A percentile compares a stretch with the other conserved stretches of the same genome.
Evolutionary conservation across 495 filamentous ascomycete species (phyloP).

Genomic region (Penicillium cataractarum): DNA sequence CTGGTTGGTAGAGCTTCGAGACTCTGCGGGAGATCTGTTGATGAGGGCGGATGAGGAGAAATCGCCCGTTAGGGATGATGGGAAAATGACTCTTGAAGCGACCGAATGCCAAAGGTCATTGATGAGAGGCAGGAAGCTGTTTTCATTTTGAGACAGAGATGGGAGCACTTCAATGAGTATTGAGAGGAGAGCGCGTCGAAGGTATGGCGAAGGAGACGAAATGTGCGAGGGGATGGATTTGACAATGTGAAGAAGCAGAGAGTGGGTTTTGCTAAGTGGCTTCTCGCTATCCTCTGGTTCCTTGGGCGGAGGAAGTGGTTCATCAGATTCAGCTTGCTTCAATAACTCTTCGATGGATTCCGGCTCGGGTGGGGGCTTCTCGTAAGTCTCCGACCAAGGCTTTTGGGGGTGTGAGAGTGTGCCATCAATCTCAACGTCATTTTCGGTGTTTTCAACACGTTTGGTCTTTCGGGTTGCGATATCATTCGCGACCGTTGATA

Average conservation of each 20-base stretch:
- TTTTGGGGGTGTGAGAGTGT: constrained; percentile 39
- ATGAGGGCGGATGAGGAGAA: constrained; percentile 36
- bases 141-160: constrained; percentile 71
- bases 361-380: constrained; percentile 30
- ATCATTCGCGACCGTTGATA: constrained; percentile 43
- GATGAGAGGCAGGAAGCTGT: constrained; percentile 83
- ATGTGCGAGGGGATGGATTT: constrained; percentile 80
- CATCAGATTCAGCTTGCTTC: constrained; percentile 40
- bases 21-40: constrained; percentile 10
- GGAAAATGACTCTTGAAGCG: constrained; percentile 59
- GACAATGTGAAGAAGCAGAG: constrained; percentile 68
- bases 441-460: constrained; percentile 35
- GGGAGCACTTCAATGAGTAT: constrained; percentile 71
- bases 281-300: constrained; percentile 58
- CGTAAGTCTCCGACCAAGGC: constrained; percentile 41
- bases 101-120: constrained; percentile 88
- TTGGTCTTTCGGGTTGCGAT: constrained; percentile 43
- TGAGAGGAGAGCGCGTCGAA: constrained; percentile 75
- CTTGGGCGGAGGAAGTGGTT: constrained; percentile 44
- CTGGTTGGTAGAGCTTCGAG: constrained; percentile 19
- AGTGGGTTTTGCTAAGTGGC: constrained; percentile 57
- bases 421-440: constrained; percentile 37
- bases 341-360: constrained; percentile 38
- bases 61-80: constrained; percentile 36
- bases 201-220: constrained; percentile 75